Conservation (phyloP, 768 basidiomycete species). For the Suillus ampliporus region DNA sequence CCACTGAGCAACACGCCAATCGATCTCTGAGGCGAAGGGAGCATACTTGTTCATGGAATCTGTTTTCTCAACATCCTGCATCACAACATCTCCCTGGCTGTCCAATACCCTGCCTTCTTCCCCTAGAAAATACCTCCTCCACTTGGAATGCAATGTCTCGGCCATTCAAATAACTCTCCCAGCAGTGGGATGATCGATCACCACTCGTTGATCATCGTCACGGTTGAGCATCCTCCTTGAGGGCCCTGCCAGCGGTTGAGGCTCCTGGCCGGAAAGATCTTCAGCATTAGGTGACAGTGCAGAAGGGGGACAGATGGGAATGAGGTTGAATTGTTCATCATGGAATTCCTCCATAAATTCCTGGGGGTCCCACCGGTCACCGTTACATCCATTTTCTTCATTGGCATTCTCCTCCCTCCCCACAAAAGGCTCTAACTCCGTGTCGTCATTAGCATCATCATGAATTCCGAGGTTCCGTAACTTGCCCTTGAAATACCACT, state of each 20-base stretch:
- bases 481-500: constrained; percentile 11
- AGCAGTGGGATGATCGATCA: background rate
- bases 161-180: no score
- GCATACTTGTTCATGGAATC: background rate
- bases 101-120: background rate
- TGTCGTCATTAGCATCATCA: background rate
- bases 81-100: constrained; percentile 1
- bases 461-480: background rate
- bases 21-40: background rate
- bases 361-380: background rate
- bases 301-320: no score
- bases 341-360: constrained; percentile 2
- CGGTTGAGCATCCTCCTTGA: background rate
- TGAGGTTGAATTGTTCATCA: no score
- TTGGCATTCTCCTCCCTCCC: no score
- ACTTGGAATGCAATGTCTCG: no score
- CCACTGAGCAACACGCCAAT: background rate
- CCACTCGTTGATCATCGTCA: background rate
- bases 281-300: no score
- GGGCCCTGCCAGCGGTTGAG: no score
- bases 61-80: background rate
- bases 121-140: no score
- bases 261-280: no score
- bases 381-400: no score
- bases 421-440: no score